Percentiles rank a stretch among this genome's conserved stretches.
These are phyloP conservation scores for Solanum pennellii DNA, from an alignment of 257 asterid species.

Conservation along the genomic window DNA sequence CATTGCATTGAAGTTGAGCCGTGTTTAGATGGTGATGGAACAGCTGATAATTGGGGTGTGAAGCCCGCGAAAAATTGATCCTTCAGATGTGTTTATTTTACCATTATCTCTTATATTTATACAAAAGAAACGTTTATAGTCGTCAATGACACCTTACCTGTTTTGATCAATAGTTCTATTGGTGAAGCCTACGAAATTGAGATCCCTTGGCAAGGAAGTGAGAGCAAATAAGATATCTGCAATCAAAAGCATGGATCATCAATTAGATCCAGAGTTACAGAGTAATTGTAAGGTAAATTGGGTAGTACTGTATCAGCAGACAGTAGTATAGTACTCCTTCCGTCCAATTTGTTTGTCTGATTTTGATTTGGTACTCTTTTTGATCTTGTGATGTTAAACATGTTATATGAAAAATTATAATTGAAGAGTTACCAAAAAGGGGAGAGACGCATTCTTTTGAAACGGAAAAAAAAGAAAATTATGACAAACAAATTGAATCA, in stretches of 20 bases:
- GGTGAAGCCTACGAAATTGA: conserved; percentile 29
- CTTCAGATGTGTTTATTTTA: background rate
- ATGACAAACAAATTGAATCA: background rate
- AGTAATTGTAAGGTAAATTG: background rate
- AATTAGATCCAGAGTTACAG: background rate
- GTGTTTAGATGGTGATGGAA: background rate
- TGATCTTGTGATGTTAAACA: background rate
- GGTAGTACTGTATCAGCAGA: background rate
- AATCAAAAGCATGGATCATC: background rate
- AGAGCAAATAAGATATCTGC: conserved; percentile 54
- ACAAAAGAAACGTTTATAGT: background rate
- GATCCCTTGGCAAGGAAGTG: conserved; percentile 35
- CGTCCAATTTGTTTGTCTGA: background rate
- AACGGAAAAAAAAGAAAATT: background rate
- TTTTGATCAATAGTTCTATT: conserved; percentile 5
- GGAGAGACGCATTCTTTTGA: background rate
- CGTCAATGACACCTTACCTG: conserved; percentile 8
- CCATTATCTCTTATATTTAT: background rate
- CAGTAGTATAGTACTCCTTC: background rate
- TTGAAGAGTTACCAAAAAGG: background rate
- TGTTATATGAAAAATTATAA: background rate
- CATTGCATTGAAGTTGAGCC: background rate
- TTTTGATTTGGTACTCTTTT: background rate
- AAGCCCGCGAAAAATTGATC: background rate
- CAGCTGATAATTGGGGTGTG: background rate